Evolutionary conservation across 768 basidiomycete species (phyloP), one percentile per base, ranked within the genome.

Genomic region (Boletales sp.): DNA sequence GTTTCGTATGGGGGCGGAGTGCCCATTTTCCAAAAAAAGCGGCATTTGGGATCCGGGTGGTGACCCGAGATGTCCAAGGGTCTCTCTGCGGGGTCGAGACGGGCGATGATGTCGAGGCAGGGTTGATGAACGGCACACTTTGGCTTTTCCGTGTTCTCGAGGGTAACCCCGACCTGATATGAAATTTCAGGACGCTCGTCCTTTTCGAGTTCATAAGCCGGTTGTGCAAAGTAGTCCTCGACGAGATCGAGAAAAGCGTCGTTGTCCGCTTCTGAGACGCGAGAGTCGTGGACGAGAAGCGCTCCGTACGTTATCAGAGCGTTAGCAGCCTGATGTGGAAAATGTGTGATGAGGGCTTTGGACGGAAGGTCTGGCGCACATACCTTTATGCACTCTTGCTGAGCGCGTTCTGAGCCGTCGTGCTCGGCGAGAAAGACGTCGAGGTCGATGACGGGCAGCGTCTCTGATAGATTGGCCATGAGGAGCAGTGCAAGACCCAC

Each of bases 61-160:
- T 90, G 87, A 7, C 76, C 86, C 24, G 76, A 74, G 49, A 90
- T 84, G 66, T 98, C 94, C 44, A 98, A 68, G 8, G 94, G 94
- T 29, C 94, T 71, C 61, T 98, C 90, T 0, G 77, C 68, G 3
- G 84, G 83, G 35, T 88, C 88, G 19, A 98, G 75, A 3, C 73
- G 72, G 44, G 80, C 79, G 56, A 97, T 97, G 51, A 97, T 76
- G 36, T 74, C 74, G 37, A 90, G 76, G 63, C 94, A 98, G 11
- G 88, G 83, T 42, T 88, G 85, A 61, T 93, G 80, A 10, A 82
- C 84, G 5, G 90, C 87, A 65, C 90, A 92, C 65, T 83, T 89
- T 34, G 87, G 87, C 60, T 90, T 92, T 72, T 97, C 94, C 2
- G 93, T 97, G 67, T 94, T 93, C 70, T 94, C 92, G n/a, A 95